Evolutionary conservation across 2,329 filamentous ascomycete genomes (phyloP).

Genomic region (Curvularia sp.): DNA sequence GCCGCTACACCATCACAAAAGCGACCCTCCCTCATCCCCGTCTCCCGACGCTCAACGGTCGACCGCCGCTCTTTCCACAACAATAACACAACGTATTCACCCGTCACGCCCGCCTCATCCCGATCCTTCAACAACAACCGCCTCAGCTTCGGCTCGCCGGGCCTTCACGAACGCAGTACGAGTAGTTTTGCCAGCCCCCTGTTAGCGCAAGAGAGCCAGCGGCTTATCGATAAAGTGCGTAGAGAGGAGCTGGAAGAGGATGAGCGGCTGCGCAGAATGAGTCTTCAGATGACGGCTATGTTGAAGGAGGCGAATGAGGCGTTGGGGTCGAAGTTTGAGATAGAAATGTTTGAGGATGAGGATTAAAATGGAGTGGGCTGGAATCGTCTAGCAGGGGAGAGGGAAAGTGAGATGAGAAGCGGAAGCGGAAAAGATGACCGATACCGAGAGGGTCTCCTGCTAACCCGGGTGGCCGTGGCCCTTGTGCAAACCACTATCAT

Average conservation of each 20-base stretch:
- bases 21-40: conserved; percentile 53
- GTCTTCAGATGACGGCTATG: conserved; percentile 80
- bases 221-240: conserved; percentile 73
- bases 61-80: conserved; percentile 31
- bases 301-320: conserved; percentile 89
- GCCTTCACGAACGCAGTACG: conserved; percentile 27
- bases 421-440: too few relatives aligned
- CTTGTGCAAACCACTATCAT: too few relatives aligned
- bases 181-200: conserved; percentile 36
- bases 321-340: conserved; percentile 62
- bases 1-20: conserved; percentile 28
- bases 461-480: too few relatives aligned
- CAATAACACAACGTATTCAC: conserved; percentile 15
- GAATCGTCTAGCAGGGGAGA: too few relatives aligned
- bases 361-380: too few relatives aligned
- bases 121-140: conserved; percentile 35
- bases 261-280: conserved; percentile 78
- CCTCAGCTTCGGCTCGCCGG: conserved; percentile 43
- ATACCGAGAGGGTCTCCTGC: too few relatives aligned
- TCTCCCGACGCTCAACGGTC: conserved; percentile 50
- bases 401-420: too few relatives aligned
- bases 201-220: conserved; percentile 70
- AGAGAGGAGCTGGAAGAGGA: conserved; percentile 81
- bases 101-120: conserved; percentile 24
- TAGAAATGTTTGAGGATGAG: conserved; percentile 45